These are phyloP conservation scores for Camellia japonica DNA, from an alignment of 148 eudicot species.

Conservation along the genomic window DNA sequence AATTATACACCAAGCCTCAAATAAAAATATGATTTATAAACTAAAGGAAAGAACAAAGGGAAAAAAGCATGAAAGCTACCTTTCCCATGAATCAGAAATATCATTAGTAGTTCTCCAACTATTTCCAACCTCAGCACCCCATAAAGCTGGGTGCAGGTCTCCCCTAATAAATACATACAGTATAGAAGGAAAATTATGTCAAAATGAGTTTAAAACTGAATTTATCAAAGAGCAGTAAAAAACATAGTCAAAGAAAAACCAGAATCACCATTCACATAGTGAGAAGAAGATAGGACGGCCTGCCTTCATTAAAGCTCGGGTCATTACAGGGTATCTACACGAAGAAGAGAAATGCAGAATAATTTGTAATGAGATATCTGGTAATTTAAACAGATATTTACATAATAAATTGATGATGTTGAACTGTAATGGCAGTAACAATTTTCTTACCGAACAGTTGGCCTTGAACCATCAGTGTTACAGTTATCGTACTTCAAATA, in stretches of 20 bases:
- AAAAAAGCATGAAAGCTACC: constrained; percentile 33
- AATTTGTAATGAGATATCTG: neutral
- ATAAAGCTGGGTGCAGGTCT: constrained; percentile 80
- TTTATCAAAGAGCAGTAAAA: neutral
- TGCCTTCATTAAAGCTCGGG: constrained; percentile 68
- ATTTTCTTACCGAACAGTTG: constrained; percentile 57
- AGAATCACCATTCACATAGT: constrained; percentile 80
- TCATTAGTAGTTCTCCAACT: constrained; percentile 92
- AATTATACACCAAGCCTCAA: neutral
- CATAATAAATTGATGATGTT: neutral
- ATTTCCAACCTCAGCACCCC: constrained; percentile 70
- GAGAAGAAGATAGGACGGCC: constrained; percentile 85
- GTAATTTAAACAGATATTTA: neutral
- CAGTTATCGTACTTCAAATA: constrained; percentile 93
- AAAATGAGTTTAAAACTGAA: neutral
- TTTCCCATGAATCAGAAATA: constrained; percentile 63
- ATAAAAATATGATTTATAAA: neutral
- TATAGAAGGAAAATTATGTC: neutral
- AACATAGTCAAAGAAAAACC: neutral
- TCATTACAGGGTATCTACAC: constrained; percentile 77
- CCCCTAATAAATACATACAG: constrained; percentile 42
- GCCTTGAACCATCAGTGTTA: constrained; percentile 52
- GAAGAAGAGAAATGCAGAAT: neutral
- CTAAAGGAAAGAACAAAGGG: neutral
- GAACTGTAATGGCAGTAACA: neutral